Evolutionary conservation across 2,329 filamentous ascomycete species (phyloP).

Genomic region (Nemania sp.): DNA sequence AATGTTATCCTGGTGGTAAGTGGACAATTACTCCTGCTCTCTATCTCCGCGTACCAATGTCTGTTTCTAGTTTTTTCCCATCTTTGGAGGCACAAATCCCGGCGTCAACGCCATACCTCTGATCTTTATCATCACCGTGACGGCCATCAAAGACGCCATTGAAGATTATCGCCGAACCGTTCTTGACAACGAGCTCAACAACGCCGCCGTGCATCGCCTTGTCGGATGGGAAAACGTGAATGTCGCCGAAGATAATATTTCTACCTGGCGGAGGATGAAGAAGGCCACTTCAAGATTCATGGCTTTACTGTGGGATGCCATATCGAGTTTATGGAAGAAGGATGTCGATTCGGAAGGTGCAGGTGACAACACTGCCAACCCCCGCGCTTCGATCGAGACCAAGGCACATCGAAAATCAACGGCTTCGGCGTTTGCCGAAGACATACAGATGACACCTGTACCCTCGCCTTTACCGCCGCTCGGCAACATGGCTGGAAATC

Average conservation of each 20-base stretch:
- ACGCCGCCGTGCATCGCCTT: constrained; percentile 89
- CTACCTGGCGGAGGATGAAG: constrained; percentile 84
- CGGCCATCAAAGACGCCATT: constrained; percentile 90
- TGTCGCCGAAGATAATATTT: constrained; percentile 83
- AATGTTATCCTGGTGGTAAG: constrained; percentile 92
- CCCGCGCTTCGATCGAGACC: constrained; percentile 70
- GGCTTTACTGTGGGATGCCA: constrained; percentile 56
- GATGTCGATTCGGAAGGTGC: constrained; percentile 55
- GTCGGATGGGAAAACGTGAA: constrained; percentile 93
- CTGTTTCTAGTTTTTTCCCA: constrained; percentile 78
- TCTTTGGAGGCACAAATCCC: constrained; percentile 91
- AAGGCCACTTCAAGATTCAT: constrained; percentile 75
- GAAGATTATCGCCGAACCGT: constrained; percentile 93
- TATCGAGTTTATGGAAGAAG: constrained; percentile 54
- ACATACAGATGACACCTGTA: constrained; percentile 96
- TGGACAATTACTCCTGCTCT: constrained; percentile 34
- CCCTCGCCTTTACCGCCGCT: constrained; percentile 70
- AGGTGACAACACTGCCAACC: constrained; percentile 57
- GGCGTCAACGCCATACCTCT: constrained; percentile 88
- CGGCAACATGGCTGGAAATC: constrained; percentile 9
- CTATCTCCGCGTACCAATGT: constrained; percentile 15
- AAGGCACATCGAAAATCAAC: constrained; percentile 59
- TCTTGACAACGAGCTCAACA: constrained; percentile 92
- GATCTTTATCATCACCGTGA: constrained; percentile 88
- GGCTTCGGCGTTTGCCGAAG: constrained; percentile 62